These are phyloP conservation scores for Paramarasmius palmivorus DNA, from an alignment of 1,284 basidiomycete genomes.

Conservation along the genomic window DNA sequence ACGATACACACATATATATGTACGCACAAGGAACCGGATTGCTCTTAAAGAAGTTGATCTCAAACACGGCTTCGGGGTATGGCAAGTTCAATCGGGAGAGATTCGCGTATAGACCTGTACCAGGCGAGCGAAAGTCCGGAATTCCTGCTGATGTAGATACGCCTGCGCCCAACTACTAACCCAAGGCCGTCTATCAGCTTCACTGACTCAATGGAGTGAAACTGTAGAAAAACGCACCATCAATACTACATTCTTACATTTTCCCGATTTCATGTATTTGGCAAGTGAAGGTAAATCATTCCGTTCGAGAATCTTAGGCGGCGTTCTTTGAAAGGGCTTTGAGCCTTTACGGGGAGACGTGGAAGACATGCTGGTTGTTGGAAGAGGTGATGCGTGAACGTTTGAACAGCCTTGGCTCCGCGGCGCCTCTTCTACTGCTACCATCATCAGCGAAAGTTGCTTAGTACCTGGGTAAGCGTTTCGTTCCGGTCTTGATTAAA, in stretches of 20 bases:
- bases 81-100: slow-evolving; percentile 73
- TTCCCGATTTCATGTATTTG: slow-evolving; percentile 65
- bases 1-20: background rate
- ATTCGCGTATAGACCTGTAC: slow-evolving; percentile 53
- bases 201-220: background rate
- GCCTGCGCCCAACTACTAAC: slow-evolving; percentile 33
- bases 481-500: too few species aligned
- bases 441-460: too few species aligned
- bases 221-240: slow-evolving; percentile 55
- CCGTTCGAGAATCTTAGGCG: too few species aligned
- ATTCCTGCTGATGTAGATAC: slow-evolving; percentile 42
- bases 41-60: slow-evolving; percentile 70
- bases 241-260: slow-evolving; percentile 66
- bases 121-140: background rate
- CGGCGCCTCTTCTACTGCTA: too few species aligned
- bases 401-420: too few species aligned
- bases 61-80: slow-evolving; percentile 81
- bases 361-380: too few species aligned
- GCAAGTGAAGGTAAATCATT: slow-evolving; percentile 36
- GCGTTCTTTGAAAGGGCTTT: too few species aligned
- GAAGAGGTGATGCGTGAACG: too few species aligned
- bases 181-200: background rate
- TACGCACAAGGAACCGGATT: slow-evolving; percentile 74
- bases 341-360: too few species aligned
- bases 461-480: too few species aligned